phyloP scores from a whole-genome alignment of 495 filamentous ascomycete genomes.

The Filosporella fistucella region DNA sequence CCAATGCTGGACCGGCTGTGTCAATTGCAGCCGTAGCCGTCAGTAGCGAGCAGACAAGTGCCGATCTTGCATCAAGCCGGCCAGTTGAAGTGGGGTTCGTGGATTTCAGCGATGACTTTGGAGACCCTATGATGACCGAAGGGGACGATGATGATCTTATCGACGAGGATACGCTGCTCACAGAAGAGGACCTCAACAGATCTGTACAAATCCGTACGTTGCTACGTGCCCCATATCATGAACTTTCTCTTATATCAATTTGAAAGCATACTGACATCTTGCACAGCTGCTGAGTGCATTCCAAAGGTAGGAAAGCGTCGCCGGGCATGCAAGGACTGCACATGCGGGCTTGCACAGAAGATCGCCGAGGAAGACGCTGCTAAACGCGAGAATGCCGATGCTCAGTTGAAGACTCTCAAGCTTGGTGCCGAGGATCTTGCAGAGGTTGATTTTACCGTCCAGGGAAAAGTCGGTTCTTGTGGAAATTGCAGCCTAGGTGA shows the following conservation, averaged over 20 bases:
- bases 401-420: slow-evolving; percentile 53
- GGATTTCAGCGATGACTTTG: slow-evolving; percentile 65
- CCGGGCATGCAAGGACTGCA: slow-evolving; percentile 96
- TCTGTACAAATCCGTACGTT: slow-evolving; percentile 71
- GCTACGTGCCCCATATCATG: not conserved
- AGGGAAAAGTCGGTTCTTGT: slow-evolving; percentile 91
- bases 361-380: slow-evolving; percentile 77
- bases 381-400: slow-evolving; percentile 54
- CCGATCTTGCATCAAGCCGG: slow-evolving; percentile 31
- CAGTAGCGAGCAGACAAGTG: slow-evolving; percentile 36
- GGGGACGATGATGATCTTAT: slow-evolving; percentile 77
- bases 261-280: slow-evolving; percentile 12
- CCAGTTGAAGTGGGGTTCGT: slow-evolving; percentile 67
- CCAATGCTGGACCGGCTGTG: slow-evolving; percentile 21
- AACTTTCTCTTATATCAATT: not conserved
- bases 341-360: slow-evolving; percentile 78
- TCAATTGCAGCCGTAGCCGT: slow-evolving; percentile 16
- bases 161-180: slow-evolving; percentile 82
- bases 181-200: slow-evolving; percentile 71
- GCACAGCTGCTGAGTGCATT: slow-evolving; percentile 71
- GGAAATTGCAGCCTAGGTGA: slow-evolving; percentile 91
- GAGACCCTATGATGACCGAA: slow-evolving; percentile 38
- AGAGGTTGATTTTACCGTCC: slow-evolving; percentile 92
- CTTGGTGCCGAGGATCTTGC: slow-evolving; percentile 72
- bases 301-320: slow-evolving; percentile 81